Evolutionary conservation across 2,329 filamentous ascomycete genomes (phyloP).

Genomic region (Raffaelea ambrosiae): DNA sequence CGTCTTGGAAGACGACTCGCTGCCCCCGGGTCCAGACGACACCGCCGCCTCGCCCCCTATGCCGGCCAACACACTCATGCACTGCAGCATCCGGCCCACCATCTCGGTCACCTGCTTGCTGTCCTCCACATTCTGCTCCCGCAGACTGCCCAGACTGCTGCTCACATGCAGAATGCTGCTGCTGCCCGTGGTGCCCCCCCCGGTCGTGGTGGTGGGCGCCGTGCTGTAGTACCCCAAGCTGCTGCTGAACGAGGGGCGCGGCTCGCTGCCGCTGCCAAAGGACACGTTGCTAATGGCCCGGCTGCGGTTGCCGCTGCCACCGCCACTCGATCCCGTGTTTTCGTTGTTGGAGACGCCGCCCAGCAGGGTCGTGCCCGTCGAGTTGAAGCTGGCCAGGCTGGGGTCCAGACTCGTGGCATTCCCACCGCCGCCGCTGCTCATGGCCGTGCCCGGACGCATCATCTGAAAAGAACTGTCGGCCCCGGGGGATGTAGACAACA

Average conservation of each 20-base stretch:
- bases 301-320: conserved; percentile 47
- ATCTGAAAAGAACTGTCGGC: conserved; percentile 11
- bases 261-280: conserved; percentile 41
- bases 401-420: no score
- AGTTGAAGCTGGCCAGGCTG: conserved; percentile 69
- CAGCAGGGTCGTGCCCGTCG: conserved; percentile 70
- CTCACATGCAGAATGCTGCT: conserved; percentile 5
- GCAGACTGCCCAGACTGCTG: conserved; percentile 26
- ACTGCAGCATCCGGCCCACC: conserved; percentile 92
- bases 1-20: conserved; percentile 35
- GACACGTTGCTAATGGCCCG: conserved; percentile 83
- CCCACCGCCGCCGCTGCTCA: no score
- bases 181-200: conserved; percentile 19
- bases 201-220: conserved; percentile 3
- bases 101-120: conserved; percentile 84
- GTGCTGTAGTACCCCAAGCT: conserved; percentile 17
- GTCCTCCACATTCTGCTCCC: conserved; percentile 55
- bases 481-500: conserved; percentile 41
- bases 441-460: conserved; percentile 60
- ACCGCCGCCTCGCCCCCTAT: conserved; percentile 54
- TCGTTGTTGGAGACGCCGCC: conserved; percentile 37
- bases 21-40: neutral
- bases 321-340: conserved; percentile 22
- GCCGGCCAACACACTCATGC: conserved; percentile 74
- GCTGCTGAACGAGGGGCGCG: conserved; percentile 29